phyloP scores from a whole-genome alignment of 2,329 filamentous ascomycete species.

The Fusarium sp. region DNA sequence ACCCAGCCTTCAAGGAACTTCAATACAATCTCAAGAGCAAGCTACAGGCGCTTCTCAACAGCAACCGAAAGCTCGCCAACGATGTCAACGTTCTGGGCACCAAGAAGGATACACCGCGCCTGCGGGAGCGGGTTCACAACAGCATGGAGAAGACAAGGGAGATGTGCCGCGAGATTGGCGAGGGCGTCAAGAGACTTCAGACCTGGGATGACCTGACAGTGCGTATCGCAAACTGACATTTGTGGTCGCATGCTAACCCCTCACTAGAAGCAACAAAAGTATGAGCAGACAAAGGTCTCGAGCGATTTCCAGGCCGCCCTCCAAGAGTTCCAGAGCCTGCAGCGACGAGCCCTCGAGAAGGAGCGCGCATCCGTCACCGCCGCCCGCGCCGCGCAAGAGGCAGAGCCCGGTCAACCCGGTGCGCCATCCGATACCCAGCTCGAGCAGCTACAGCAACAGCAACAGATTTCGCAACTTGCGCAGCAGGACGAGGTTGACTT shows the following conservation, averaged over 20 bases:
- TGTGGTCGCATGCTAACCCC: constrained; percentile 22
- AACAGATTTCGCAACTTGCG: constrained; percentile 80
- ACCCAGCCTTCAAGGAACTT: constrained; percentile 89
- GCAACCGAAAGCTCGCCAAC: constrained; percentile 85
- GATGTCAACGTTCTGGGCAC: constrained; percentile 90
- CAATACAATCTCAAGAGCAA: constrained; percentile 87
- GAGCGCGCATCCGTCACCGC: constrained; percentile 88
- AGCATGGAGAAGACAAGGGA: constrained; percentile 87
- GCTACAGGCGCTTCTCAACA: constrained; percentile 88
- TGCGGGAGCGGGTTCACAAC: constrained; percentile 90
- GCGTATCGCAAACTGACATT: constrained; percentile 46
- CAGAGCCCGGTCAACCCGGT: constrained; percentile 55
- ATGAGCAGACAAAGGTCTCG: constrained; percentile 94
- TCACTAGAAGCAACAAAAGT: constrained; percentile 88
- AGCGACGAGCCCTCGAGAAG: constrained; percentile 90
- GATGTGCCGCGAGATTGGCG: constrained; percentile 90
- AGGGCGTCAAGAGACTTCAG: constrained; percentile 93
- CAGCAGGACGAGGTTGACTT: constrained; percentile 97
- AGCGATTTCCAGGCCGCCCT: constrained; percentile 92
- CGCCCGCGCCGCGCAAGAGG: constrained; percentile 82
- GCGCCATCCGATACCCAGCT: constrained; percentile 52
- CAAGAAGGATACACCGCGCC: constrained; percentile 88
- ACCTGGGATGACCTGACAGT: constrained; percentile 87
- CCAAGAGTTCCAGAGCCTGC: constrained; percentile 91
- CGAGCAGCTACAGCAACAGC: constrained; percentile 73